A percentile compares a stretch with the other conserved stretches of the same genome.
Evolutionary conservation across 257 asterid genomes (phyloP).

Genomic region (Schizonepeta tenuifolia): DNA sequence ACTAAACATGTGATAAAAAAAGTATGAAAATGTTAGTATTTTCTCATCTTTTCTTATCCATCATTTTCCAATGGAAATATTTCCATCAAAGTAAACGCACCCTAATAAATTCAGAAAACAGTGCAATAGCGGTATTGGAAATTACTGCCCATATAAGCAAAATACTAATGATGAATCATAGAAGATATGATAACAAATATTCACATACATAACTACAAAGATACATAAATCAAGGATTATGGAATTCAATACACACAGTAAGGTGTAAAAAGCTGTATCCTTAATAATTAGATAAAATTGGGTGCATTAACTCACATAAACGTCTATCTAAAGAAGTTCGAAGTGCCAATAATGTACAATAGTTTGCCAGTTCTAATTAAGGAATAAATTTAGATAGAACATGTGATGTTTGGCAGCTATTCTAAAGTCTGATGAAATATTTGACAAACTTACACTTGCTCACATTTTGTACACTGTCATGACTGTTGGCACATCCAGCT

Average conservation of each 20-base stretch:
- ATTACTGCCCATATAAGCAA: no score
- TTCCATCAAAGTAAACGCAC: no score
- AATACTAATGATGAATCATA: no score
- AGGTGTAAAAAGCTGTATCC: background rate
- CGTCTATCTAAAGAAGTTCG: background rate
- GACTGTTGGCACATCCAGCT: constrained; percentile 60
- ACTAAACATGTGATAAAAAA: no score
- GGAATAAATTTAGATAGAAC: background rate
- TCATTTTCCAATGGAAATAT: no score
- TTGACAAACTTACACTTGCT: constrained; percentile 66
- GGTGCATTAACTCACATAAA: background rate
- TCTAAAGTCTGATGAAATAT: background rate
- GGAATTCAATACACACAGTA: background rate
- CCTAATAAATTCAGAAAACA: no score
- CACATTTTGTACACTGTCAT: constrained; percentile 52
- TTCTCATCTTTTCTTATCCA: no score
- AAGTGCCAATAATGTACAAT: constrained; percentile 9
- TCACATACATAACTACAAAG: background rate
- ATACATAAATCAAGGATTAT: constrained; percentile 1
- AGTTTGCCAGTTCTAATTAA: background rate
- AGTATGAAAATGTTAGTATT: no score
- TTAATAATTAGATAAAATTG: background rate
- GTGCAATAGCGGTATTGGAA: background rate
- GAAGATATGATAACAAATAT: no score
- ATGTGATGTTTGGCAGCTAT: background rate